Evolutionary conservation across 331 rosid genomes (phyloP).

Genomic region (Dryas integrifolia): DNA sequence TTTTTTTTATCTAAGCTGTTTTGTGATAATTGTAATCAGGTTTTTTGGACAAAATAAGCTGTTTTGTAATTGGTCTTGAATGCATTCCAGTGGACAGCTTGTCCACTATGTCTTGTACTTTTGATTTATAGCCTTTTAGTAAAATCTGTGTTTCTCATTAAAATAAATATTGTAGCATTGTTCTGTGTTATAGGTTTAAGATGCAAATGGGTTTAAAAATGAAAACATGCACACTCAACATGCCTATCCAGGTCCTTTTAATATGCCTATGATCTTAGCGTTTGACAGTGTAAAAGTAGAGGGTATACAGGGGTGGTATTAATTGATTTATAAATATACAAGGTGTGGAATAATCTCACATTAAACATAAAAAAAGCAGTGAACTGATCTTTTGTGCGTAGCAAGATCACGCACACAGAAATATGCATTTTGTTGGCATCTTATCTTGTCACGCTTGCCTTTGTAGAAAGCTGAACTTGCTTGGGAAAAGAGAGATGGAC

Average conservation of each 20-base stretch:
- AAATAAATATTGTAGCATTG: not conserved
- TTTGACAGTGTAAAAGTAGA: not conserved
- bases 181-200: not conserved
- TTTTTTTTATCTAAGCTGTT: not conserved
- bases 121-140: not conserved
- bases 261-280: not conserved
- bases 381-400: not conserved
- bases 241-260: not conserved
- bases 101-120: not conserved
- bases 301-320: not conserved
- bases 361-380: too few species aligned
- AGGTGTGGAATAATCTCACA: not conserved
- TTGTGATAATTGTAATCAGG: not conserved
- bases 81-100: constrained; percentile 1
- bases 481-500: constrained; percentile 14
- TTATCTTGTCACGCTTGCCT: not conserved
- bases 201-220: not conserved
- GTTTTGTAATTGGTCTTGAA: not conserved
- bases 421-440: not conserved
- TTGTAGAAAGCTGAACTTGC: constrained; percentile 18
- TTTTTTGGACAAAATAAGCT: not conserved
- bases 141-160: not conserved
- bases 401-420: not conserved
- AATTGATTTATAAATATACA: not conserved
- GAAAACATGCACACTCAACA: not conserved